phyloP scores from a whole-genome alignment of 2,329 filamentous ascomycete genomes.

The Nigrospora sphaerica region DNA sequence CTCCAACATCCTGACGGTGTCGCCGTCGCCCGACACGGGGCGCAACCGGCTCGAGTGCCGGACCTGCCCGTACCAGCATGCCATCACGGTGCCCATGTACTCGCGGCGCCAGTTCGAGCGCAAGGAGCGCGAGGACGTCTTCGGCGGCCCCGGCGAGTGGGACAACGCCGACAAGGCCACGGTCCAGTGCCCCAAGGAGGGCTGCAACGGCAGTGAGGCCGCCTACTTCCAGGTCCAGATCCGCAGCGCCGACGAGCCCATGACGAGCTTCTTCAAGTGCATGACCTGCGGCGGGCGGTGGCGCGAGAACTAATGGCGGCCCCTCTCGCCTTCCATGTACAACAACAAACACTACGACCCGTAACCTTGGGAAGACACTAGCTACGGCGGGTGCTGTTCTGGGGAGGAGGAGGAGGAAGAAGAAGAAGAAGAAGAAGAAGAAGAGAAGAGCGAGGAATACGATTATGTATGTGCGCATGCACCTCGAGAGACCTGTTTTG shows the following conservation, averaged over 20 bases:
- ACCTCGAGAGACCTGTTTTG: too few relatives aligned
- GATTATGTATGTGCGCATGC: too few relatives aligned
- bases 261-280: constrained; percentile 92
- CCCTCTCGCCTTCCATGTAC: too few relatives aligned
- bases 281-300: constrained; percentile 60
- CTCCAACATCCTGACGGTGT: constrained; percentile 76
- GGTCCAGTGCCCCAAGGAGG: constrained; percentile 74
- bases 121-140: constrained; percentile 82
- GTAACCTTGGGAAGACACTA: too few relatives aligned
- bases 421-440: too few relatives aligned
- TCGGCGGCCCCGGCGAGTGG: constrained; percentile 84
- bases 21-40: constrained; percentile 41
- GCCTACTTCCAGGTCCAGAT: constrained; percentile 98
- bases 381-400: too few relatives aligned
- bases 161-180: constrained; percentile 82
- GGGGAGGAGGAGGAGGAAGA: too few relatives aligned
- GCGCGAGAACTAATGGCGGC: constrained; percentile 51
- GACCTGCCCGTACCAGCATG: constrained; percentile 88
- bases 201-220: constrained; percentile 75
- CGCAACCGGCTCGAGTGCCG: constrained; percentile 89
- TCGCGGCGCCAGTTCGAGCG: constrained; percentile 77
- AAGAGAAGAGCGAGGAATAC: too few relatives aligned
- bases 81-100: constrained; percentile 72
- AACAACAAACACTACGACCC: too few relatives aligned
- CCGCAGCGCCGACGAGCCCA: constrained; percentile 94